phyloP scores from a whole-genome alignment of 768 basidiomycete species.

The Naganishia randhawae region DNA sequence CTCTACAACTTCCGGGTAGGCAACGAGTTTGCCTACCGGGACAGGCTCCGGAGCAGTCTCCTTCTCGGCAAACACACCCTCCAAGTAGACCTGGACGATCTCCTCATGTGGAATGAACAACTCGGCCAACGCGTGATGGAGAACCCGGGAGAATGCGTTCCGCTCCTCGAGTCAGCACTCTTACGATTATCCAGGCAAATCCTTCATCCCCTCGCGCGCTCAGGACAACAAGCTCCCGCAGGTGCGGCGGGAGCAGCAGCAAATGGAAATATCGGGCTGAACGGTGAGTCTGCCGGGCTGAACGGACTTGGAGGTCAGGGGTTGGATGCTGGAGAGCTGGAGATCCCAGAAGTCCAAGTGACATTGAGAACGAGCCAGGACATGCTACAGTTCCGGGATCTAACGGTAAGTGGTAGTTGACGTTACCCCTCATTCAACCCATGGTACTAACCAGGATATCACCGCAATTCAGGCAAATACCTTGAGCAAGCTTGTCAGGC shows the following conservation, averaged over 20 bases:
- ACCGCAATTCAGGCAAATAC: conserved; percentile 61
- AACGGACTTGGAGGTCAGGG: conserved; percentile 34
- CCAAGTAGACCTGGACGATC: conserved; percentile 71
- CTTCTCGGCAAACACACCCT: conserved; percentile 82
- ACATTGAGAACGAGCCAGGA: conserved; percentile 85
- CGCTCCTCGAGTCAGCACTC: conserved; percentile 89
- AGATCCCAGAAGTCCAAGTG: conserved; percentile 74
- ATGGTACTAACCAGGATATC: not conserved
- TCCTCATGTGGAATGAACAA: conserved; percentile 80
- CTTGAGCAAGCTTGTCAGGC: conserved; percentile 90
- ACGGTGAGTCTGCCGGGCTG: conserved; percentile 3
- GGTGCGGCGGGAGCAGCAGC: conserved; percentile 56
- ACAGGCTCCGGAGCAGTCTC: conserved; percentile 82
- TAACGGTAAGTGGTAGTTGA: conserved; percentile 59
- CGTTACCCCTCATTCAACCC: not conserved
- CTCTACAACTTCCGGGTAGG: conserved; percentile 81
- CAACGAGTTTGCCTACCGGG: conserved; percentile 88
- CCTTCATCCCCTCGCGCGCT: conserved; percentile 66
- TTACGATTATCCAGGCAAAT: conserved; percentile 77
- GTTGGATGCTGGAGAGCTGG: conserved; percentile 40
- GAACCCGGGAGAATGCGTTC: conserved; percentile 79
- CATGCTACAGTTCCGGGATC: conserved; percentile 86
- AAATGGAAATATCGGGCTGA: conserved; percentile 39
- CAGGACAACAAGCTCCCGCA: conserved; percentile 49
- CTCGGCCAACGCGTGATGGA: conserved; percentile 87